Percentiles rank a stretch among this genome's conserved stretches.
Conservation (phyloP, 1,139 yeast species). For the Magnusiomyces tetraspermus region DNA sequence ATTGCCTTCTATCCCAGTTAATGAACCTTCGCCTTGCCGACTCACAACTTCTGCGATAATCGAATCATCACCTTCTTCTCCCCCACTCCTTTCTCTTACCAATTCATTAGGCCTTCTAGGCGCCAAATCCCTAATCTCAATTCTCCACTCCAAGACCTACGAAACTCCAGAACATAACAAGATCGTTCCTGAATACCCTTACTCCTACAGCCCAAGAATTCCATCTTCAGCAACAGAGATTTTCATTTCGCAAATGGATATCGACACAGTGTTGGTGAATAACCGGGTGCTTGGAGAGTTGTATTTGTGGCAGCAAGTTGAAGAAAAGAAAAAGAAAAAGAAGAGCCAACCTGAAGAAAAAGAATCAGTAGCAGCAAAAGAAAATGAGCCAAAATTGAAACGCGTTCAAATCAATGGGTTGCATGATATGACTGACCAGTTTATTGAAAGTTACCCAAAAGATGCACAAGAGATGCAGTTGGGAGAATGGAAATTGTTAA, state of each 20-base stretch:
- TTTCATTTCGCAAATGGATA: conserved; percentile 37
- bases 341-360: not conserved
- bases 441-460: not conserved
- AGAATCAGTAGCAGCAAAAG: not conserved
- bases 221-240: conserved; percentile 36
- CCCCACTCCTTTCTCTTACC: conserved; percentile 36
- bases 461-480: not conserved
- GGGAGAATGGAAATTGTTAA: conserved; percentile 9
- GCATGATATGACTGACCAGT: conserved; percentile 5
- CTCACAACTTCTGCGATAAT: not conserved
- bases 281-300: conserved; percentile 53
- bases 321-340: conserved; percentile 8
- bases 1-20: not conserved
- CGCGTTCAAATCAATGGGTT: conserved; percentile 11
- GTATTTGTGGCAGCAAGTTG: conserved; percentile 39
- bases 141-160: conserved; percentile 25
- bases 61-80: conserved; percentile 28
- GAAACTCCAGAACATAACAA: conserved; percentile 13
- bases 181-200: conserved; percentile 25
- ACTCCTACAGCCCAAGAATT: conserved; percentile 53
- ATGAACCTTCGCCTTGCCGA: not conserved
- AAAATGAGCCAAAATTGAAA: conserved; percentile 2
- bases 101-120: conserved; percentile 49
- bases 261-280: conserved; percentile 38
- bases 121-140: conserved; percentile 33